Base-by-base conservation (phyloP, 2,329 filamentous ascomycete genomes). In the Macrophomina pseudophaseolina region DNA sequence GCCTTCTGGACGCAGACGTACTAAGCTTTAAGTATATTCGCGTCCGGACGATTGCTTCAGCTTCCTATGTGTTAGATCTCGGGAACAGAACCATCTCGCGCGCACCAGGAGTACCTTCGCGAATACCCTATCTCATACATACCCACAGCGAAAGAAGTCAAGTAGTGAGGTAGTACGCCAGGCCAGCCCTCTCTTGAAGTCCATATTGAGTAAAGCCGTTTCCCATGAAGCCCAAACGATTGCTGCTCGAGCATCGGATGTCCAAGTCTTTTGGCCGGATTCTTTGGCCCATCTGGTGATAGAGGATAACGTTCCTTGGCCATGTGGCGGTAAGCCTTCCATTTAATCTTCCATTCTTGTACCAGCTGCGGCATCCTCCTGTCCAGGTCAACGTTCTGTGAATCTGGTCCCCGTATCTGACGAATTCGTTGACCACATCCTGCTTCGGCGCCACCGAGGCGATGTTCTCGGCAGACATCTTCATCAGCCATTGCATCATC, bases 271-370 rank as follows among this genome's bases (percentile, higher is more conserved):
- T 79, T 51, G 48, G 48, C 18, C 48, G 18, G 28, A 51, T 51
- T 23, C 30, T 18, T 23, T 75, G 72, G 64, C 81, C 64, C 68
- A 80, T 65, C 66, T 79, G 73, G 64, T 81, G 70, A 65, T 80
- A 81, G 66, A 75, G 72, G 58, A 81, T 67, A 0, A 79, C 82
- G 3, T 78, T 80, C 3, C 84, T 84, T 0, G 84, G 84, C 80
- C 81, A 86, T 1, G 86, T 74, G 3, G 83, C 74, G 18, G 75
- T 76, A 16, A 78, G 74, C 4, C 74, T 71, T 1, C 74, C 75
- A 2, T 75, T 76, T 0, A 75, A 71, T 73, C 71, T 51, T 18
- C 30, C 30, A 59, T 74, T 68, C 67, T 76, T 76, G 71, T 74
- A 75, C 74, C 75, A 76, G 69, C 74, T 74, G 33, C 73, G 69